Conservation (phyloP, 1,284 basidiomycete genomes). For the Chondrostereum purpureum region DNA sequence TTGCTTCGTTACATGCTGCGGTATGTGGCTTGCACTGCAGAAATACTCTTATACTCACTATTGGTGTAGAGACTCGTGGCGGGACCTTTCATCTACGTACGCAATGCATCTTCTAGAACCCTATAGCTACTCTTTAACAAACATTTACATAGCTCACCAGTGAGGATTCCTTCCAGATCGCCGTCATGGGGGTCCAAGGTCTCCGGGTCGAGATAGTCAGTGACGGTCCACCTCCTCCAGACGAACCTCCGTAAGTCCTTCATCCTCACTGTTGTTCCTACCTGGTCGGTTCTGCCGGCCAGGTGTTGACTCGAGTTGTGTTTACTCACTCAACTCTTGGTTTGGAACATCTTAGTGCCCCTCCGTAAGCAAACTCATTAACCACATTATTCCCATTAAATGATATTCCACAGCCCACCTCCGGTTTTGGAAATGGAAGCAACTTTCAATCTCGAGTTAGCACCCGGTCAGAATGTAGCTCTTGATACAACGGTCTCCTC, state of each 20-base stretch:
- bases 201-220: slow-evolving; percentile 75
- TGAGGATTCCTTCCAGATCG: slow-evolving; percentile 80
- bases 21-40: slow-evolving; percentile 47
- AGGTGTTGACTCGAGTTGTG: slow-evolving; percentile 1
- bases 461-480: slow-evolving; percentile 66
- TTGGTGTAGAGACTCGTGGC: slow-evolving; percentile 58
- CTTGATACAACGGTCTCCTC: slow-evolving; percentile 71
- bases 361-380: slow-evolving; percentile 59
- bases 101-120: slow-evolving; percentile 16
- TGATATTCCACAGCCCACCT: slow-evolving; percentile 58
- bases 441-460: slow-evolving; percentile 70
- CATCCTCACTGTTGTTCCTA: background rate
- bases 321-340: slow-evolving; percentile 5
- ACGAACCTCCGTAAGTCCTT: slow-evolving; percentile 66
- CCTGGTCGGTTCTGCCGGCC: slow-evolving; percentile 2
- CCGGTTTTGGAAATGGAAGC: slow-evolving; percentile 82
- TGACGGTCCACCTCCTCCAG: slow-evolving; percentile 72
- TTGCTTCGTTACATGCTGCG: slow-evolving; percentile 71
- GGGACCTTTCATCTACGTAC: slow-evolving; percentile 72
- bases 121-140: slow-evolving; percentile 10
- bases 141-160: slow-evolving; percentile 50
- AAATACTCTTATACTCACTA: slow-evolving; percentile 2
- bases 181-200: slow-evolving; percentile 69
- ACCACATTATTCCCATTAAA: slow-evolving; percentile 3
- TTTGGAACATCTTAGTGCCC: slow-evolving; percentile 37